These are phyloP conservation scores for Ensete ventricosum DNA, from an alignment of 176 grass and related monocot species.

Conservation along the genomic window DNA sequence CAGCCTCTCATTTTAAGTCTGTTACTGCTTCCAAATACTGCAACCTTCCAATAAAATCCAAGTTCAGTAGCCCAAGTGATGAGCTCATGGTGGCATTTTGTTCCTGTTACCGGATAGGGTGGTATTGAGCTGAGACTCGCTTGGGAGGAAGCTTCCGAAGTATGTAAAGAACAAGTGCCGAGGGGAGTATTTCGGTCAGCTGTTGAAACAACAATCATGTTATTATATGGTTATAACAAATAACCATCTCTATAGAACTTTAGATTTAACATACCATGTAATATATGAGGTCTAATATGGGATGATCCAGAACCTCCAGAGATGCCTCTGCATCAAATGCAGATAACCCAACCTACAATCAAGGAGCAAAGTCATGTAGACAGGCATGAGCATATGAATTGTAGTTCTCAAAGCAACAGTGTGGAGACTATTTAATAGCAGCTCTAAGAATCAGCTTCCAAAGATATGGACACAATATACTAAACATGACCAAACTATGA, in stretches of 20 bases:
- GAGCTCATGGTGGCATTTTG: background rate
- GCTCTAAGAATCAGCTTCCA: slow-evolving; percentile 15
- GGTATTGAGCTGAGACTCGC: slow-evolving; percentile 50
- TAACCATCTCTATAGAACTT: background rate
- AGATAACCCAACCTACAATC: slow-evolving; percentile 48
- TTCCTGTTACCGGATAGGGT: slow-evolving; percentile 40
- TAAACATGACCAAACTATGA: too few species aligned
- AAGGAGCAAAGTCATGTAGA: background rate
- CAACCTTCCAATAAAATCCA: background rate
- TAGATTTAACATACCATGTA: slow-evolving; percentile 57
- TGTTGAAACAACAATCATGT: background rate
- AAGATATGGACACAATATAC: background rate
- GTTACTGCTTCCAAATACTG: background rate
- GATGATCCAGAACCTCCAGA: slow-evolving; percentile 79
- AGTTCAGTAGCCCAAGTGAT: background rate
- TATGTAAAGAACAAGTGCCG: slow-evolving; percentile 77
- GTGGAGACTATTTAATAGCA: background rate
- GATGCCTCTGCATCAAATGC: slow-evolving; percentile 65
- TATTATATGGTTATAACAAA: background rate
- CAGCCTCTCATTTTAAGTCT: background rate
- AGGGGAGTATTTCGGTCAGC: slow-evolving; percentile 58
- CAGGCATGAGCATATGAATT: background rate
- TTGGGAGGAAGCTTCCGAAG: slow-evolving; percentile 82
- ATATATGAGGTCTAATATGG: slow-evolving; percentile 72
- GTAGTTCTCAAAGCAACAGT: slow-evolving; percentile 4